Evolutionary conservation across 225 moss, liverwort and hornwort genomes (phyloP), one percentile per base, ranked within the genome.

Genomic region (Thuidium tamariscinum): DNA sequence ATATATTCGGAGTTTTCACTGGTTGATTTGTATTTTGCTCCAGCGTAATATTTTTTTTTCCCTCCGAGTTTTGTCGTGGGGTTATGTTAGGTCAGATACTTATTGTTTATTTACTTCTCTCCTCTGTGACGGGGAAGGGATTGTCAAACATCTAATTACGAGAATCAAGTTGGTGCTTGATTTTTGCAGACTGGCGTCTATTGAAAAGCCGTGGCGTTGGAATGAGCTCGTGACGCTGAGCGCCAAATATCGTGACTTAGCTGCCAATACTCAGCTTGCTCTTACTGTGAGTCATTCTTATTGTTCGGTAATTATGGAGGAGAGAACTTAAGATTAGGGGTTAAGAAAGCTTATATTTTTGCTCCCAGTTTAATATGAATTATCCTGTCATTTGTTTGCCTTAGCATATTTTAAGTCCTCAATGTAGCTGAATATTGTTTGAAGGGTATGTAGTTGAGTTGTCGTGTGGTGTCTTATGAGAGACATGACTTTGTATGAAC

Each of bases 141-240:
- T 64, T 82, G 46, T 54, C 18, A 36, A 70, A 25, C 34, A 34
- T 75, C 44, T 84, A 39, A 26, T 89, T 44, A 48, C 72, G 41
- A 83, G 69, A 36, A 56, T 49, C 51, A 52, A 51, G 59, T 79
- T 75, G 46, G 27, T 76, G 55, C 36, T 46, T 75, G 56, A 19
- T 60, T 83, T 48, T 48, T 84, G 93, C 94, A 97, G 97, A 88
- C 91, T 97, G 84, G 96, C 97, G 66, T 96, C 95, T 84, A 91
- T 95, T 85, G 97, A 97, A 89, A 96, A 96, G 84, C 95, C 96
- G 42, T 93, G 91, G 88, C 95, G 97, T 52, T 97, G 97, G 97
- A 97, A 96, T 89, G 97, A 97, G 86, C 92, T 97, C 75, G 95
- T 97, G 37, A 96, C 97, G 15, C 81, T 97, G 69, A 96, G 97